These are phyloP conservation scores for Xanthoconium purpureum DNA, from an alignment of 768 basidiomycete genomes.

Conservation along the genomic window DNA sequence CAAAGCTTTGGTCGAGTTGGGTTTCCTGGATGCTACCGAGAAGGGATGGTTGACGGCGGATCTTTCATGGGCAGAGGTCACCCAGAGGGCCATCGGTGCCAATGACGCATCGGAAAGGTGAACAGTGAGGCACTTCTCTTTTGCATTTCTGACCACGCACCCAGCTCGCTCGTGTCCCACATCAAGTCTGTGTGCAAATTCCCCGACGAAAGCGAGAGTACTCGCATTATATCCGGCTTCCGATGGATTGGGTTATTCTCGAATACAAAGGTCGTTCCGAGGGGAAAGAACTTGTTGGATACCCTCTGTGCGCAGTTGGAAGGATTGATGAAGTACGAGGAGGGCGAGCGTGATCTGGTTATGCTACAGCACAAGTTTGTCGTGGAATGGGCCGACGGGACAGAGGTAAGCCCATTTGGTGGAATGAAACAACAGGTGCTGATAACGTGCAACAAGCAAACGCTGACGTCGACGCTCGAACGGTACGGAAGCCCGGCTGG, in stretches of 20 bases:
- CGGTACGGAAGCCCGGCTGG: slow-evolving; percentile 78
- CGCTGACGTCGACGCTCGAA: slow-evolving; percentile 87
- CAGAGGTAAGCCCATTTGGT: slow-evolving; percentile 41
- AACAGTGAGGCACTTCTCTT: background rate
- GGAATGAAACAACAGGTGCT: background rate
- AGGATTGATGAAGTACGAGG: slow-evolving; percentile 86
- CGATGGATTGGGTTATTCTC: slow-evolving; percentile 95
- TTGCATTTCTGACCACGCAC: background rate
- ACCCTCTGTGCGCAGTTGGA: slow-evolving; percentile 91
- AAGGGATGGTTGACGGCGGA: slow-evolving; percentile 77
- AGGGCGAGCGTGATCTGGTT: slow-evolving; percentile 90
- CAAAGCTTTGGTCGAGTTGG: slow-evolving; percentile 78
- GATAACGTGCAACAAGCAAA: slow-evolving; percentile 49
- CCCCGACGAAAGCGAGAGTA: slow-evolving; percentile 65
- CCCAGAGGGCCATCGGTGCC: slow-evolving; percentile 69
- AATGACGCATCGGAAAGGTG: slow-evolving; percentile 69
- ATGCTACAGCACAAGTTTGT: slow-evolving; percentile 99
- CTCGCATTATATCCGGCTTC: slow-evolving; percentile 83
- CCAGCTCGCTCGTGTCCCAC: slow-evolving; percentile 68
- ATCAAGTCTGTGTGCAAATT: slow-evolving; percentile 71
- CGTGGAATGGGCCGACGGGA: slow-evolving; percentile 85
- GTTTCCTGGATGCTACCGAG: slow-evolving; percentile 73
- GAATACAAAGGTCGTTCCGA: slow-evolving; percentile 52
- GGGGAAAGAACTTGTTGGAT: slow-evolving; percentile 80
- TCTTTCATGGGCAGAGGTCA: slow-evolving; percentile 82